Evolutionary conservation across 192 early-diverging fungal species (phyloP), one percentile per base, ranked within the genome.

Genomic region (Coemansia sp.): DNA sequence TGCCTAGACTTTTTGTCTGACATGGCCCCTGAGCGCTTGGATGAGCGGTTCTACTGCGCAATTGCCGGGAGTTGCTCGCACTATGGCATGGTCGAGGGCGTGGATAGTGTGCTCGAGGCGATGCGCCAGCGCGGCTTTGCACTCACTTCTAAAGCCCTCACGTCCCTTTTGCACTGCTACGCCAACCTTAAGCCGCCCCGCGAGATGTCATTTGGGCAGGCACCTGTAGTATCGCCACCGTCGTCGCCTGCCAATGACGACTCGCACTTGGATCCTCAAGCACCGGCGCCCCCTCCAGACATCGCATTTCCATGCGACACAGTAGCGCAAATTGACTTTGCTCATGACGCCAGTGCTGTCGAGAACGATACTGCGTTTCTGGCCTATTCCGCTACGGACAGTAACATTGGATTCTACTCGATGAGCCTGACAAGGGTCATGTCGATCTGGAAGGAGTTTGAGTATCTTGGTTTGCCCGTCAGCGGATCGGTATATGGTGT

Each of bases 361-460:
- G 51, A n/a, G 51, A 12, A 47, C 46, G 43, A 53, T 64, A 10
- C 17, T 39, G 5, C 24, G 15, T 38, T 31, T 29, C 6, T 38
- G 15, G 45, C 45, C 6, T 36, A 15, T 3, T 53, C 32, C 14
- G 39, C 27, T n/a, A 6, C 25, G 51, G 15, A 27, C 17, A 17
- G 27, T 7, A 6, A 2, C 1, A 32, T 25, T 54, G 51, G 29
- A 22, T 68, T 68, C 22, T 59, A 65, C n/a, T 25, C 46, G 37
- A n/a, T 15, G 24, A 46, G 10, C 1, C 43, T 82, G n/a, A 11
- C 2, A 20, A 66, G 32, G 22, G 57, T 76, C 24, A 22, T 77
- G 36, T 67, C 62, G 7, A 12, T 76, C 36, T 82, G 71, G 71
- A 43, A 41, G 22, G 47, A 68, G 42, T 65, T 82, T 37, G 41